A percentile compares a stretch with the other conserved stretches of the same genome.
Conservation (phyloP, 352 stramenopile genomes). For the Globisporangium irregulare region DNA sequence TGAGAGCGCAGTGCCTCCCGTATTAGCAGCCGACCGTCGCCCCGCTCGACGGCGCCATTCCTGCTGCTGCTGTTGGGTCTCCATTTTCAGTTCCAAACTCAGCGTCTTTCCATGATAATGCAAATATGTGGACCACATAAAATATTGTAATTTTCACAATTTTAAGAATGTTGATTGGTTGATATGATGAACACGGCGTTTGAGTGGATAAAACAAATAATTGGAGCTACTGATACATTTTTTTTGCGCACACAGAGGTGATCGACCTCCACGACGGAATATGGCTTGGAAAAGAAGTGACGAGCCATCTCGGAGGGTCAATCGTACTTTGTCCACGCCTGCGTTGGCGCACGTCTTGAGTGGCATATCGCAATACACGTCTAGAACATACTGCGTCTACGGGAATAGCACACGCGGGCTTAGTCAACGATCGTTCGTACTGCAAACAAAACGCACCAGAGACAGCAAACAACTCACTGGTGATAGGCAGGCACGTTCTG, state of each 20-base stretch:
- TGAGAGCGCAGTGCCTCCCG: neutral
- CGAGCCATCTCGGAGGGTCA: neutral
- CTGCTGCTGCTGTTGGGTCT: constrained; percentile 14
- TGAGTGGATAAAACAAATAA: constrained; percentile 16
- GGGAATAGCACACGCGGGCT: neutral
- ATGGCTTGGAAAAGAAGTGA: constrained; percentile 14
- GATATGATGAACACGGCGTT: neutral
- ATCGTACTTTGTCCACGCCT: neutral
- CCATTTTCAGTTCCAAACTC: constrained; percentile 11
- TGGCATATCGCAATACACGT: neutral
- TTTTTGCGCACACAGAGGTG: neutral
- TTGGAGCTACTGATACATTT: constrained; percentile 16
- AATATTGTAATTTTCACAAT: neutral
- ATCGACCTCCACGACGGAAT: constrained; percentile 12
- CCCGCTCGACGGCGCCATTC: constrained; percentile 17
- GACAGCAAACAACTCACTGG: constrained; percentile 2
- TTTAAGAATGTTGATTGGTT: neutral
- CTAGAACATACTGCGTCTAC: constrained; percentile 49
- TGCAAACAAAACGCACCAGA: neutral
- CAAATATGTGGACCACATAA: constrained; percentile 3
- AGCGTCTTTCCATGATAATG: constrained; percentile 1
- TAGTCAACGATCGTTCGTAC: neutral
- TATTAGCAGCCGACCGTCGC: constrained; percentile 1
- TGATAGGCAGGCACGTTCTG: constrained; percentile 24
- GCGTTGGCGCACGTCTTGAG: neutral